phyloP scores from a whole-genome alignment of 2,329 filamentous ascomycete genomes.

The Ophiostoma tasmaniense region DNA sequence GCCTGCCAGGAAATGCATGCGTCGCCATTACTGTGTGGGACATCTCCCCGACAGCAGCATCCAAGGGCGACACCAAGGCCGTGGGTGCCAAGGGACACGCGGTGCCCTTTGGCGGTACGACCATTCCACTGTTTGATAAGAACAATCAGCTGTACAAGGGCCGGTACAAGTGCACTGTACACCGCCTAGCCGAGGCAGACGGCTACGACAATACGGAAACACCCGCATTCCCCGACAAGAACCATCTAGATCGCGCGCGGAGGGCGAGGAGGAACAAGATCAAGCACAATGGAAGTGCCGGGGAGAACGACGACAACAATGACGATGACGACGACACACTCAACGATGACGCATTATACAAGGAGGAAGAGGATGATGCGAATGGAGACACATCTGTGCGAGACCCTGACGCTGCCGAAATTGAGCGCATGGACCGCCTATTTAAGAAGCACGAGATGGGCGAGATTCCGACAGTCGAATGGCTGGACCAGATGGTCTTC shows the following conservation, averaged over 20 bases:
- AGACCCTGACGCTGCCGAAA: slow-evolving; percentile 70
- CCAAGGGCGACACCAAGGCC: slow-evolving; percentile 43
- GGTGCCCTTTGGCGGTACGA: slow-evolving; percentile 90
- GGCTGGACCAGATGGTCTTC: slow-evolving; percentile 93
- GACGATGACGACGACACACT: slow-evolving; percentile 30
- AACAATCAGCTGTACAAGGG: slow-evolving; percentile 89
- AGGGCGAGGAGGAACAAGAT: slow-evolving; percentile 31
- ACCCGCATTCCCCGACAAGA: slow-evolving; percentile 56
- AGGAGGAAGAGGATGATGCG: slow-evolving; percentile 36
- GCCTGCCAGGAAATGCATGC: slow-evolving; percentile 70
- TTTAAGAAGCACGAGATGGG: slow-evolving; percentile 99
- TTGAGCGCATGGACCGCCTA: slow-evolving; percentile 78
- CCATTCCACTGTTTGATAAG: slow-evolving; percentile 80
- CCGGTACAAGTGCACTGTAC: slow-evolving; percentile 79
- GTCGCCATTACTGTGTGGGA: slow-evolving; percentile 96
- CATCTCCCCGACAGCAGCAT: slow-evolving; percentile 56
- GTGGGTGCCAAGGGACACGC: slow-evolving; percentile 60
- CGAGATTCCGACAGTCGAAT: slow-evolving; percentile 85
- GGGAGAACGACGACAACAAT: slow-evolving; percentile 26
- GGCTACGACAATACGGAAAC: slow-evolving; percentile 74
- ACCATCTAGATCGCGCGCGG: slow-evolving; percentile 35
- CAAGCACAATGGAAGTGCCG: slow-evolving; percentile 37
- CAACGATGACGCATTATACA: slow-evolving; percentile 16
- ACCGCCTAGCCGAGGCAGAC: slow-evolving; percentile 76
- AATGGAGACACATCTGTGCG: slow-evolving; percentile 35